A percentile compares a stretch with the other conserved stretches of the same genome.
These are phyloP conservation scores for Acanthamoeba sp. DNA, from an alignment of 208 protist genomes.

Conservation along the genomic window DNA sequence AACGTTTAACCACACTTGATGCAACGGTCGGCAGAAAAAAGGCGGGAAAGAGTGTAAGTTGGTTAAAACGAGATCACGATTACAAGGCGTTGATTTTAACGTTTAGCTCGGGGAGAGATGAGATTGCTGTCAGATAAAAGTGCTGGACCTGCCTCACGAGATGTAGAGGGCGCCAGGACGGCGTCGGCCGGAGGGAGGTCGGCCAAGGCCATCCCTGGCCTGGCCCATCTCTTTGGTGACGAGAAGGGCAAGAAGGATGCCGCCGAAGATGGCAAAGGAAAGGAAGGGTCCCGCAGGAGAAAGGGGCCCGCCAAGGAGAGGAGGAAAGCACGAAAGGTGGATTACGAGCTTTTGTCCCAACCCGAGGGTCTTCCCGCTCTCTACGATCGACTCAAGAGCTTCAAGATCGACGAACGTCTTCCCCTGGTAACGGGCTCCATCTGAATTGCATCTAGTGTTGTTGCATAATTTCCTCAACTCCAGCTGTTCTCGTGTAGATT, in stretches of 20 bases:
- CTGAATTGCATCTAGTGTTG: background rate
- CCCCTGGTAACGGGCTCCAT: background rate
- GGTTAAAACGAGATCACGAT: too few species aligned
- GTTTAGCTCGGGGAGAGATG: too few species aligned
- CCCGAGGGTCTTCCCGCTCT: slow-evolving; percentile 16
- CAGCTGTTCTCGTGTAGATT: background rate
- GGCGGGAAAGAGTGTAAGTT: too few species aligned
- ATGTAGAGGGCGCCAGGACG: background rate
- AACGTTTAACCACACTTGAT: too few species aligned
- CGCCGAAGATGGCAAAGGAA: background rate
- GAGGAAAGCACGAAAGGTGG: background rate
- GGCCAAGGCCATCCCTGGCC: background rate
- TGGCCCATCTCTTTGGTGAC: slow-evolving; percentile 11
- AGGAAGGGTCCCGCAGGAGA: background rate
- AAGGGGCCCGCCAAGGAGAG: background rate
- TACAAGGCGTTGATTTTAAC: too few species aligned
- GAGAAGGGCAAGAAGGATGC: background rate
- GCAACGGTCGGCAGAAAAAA: too few species aligned
- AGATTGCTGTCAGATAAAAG: background rate
- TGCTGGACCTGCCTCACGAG: too few species aligned
- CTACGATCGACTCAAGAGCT: background rate
- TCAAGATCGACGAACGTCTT: slow-evolving; percentile 26
- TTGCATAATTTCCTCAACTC: background rate
- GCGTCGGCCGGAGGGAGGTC: background rate
- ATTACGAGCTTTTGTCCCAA: slow-evolving; percentile 7